Conservation (phyloP, 345 rosid genomes). For the Chamaenerion angustifolium region DNA sequence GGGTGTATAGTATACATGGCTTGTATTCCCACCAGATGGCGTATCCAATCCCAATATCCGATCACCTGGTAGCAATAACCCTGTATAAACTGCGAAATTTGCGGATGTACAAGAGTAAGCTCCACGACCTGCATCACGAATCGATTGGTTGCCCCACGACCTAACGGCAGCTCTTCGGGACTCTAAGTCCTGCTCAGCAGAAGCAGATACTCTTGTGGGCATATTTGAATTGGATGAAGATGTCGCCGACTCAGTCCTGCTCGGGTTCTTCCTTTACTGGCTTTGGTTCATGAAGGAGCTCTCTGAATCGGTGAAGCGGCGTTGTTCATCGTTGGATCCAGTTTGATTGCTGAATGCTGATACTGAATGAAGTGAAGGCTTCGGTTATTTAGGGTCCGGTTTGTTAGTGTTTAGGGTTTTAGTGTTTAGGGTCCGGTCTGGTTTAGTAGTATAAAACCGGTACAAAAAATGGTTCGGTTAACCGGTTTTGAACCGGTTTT, state of each 20-base stretch:
- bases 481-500: no score
- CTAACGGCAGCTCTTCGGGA: slow-evolving; percentile 18
- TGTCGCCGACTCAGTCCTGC: slow-evolving; percentile 14
- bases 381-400: no score
- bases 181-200: slow-evolving; percentile 19
- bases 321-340: no score
- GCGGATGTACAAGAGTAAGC: slow-evolving; percentile 73
- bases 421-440: no score
- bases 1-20: slow-evolving; percentile 65
- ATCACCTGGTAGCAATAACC: slow-evolving; percentile 51
- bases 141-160: slow-evolving; percentile 44
- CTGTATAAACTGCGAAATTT: slow-evolving; percentile 57
- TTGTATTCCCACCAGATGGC: slow-evolving; percentile 66
- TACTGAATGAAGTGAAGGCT: no score
- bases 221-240: slow-evolving; percentile 11
- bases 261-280: no score
- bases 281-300: no score
- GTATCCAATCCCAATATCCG: slow-evolving; percentile 69
- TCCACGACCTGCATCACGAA: slow-evolving; percentile 44
- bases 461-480: no score
- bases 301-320: no score
- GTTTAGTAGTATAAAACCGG: no score
- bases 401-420: no score
- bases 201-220: slow-evolving; percentile 6
- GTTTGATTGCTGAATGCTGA: no score